Base-by-base conservation (phyloP, 371 early-diverging fungal species). In the Mucor velutinosus region DNA sequence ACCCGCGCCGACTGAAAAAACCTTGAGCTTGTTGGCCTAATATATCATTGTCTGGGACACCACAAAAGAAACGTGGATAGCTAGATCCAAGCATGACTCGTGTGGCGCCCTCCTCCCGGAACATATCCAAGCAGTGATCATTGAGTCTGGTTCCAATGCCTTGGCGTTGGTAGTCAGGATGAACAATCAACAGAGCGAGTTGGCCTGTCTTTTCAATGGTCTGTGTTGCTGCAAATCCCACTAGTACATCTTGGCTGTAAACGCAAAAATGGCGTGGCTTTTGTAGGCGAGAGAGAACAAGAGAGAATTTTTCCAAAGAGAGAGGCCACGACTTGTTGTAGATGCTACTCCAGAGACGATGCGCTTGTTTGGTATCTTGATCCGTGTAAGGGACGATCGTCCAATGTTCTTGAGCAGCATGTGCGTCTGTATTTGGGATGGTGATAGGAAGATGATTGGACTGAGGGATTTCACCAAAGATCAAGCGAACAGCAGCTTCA, bases 11-110 rank as follows among this genome's bases (percentile, higher is more conserved):
- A 25, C 65, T 43, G 33, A 84, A 84, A 58, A 81, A 80, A 0
- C 1, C 61, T 64, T 58, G 64, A 12, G 67, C 64, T n/a, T 67
- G 32, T 60, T 67, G 41, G 33, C 69, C 69, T 47, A 72, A 39
- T 57, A 64, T 49, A 21, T 74, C 67, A 15, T 66, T 61, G 23
- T 74, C 64, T 21, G 82, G 84, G 1, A 84, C 61, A 35, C 84
- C 84, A 59, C 74, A 75, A 56, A 81, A 84, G 70, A 84, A 78
- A n/a, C 84, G 80, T 19, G 84, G 84, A 65, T 78, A 78, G 2
- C 71, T 77, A 25, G 82, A 68, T 3, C 84, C 84, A 2, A 84
- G 62, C 35, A 63, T 66, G 8, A 74, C 56, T 12, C 17, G 17
- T 2, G 41, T 51, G 25, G 33, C 64, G 0, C 72, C 69, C 30